A percentile compares a stretch with the other conserved stretches of the same genome.
Evolutionary conservation across 768 basidiomycete genomes (phyloP).

Genomic region (Fomitopsis serialis): DNA sequence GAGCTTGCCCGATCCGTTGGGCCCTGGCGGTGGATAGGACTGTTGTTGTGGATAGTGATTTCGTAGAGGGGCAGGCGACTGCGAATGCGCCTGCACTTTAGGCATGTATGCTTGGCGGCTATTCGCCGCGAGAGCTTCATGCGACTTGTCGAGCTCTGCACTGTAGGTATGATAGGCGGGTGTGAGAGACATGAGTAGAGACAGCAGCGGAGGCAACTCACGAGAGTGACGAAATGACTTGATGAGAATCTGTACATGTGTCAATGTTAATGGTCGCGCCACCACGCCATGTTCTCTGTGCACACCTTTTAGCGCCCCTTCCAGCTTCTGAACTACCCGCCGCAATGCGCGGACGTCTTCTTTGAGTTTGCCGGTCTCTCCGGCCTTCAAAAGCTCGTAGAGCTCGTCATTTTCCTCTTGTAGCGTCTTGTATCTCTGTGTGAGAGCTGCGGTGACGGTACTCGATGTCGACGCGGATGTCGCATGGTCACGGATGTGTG

Average conservation of each 20-base stretch:
- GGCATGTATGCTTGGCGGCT: conserved; percentile 37
- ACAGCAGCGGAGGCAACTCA: conserved; percentile 34
- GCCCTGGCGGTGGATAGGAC: conserved; percentile 5
- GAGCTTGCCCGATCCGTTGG: conserved; percentile 35
- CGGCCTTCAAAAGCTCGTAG: conserved; percentile 65
- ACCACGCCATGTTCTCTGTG: not conserved
- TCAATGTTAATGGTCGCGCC: conserved; percentile 1
- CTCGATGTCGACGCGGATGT: conserved; percentile 26
- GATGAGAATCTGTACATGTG: conserved; percentile 61
- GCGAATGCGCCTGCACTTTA: conserved; percentile 32
- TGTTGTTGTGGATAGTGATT: conserved; percentile 34
- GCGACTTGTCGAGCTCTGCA: conserved; percentile 71
- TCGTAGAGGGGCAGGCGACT: conserved; percentile 36
- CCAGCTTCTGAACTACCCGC: conserved; percentile 61
- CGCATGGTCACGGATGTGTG: conserved; percentile 50
- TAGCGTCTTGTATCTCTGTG: conserved; percentile 62
- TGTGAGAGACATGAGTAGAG: conserved; percentile 6
- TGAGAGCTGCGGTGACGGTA: conserved; percentile 69
- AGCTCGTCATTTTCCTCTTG: conserved; percentile 89
- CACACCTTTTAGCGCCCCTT: conserved; percentile 73
- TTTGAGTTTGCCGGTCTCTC: conserved; percentile 77
- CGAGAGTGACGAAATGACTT: conserved; percentile 66
- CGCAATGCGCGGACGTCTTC: conserved; percentile 73
- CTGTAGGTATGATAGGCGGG: conserved; percentile 32
- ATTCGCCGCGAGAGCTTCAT: conserved; percentile 51